These are phyloP conservation scores for Silybum marianum DNA, from an alignment of 129 eudicot species.

Conservation along the genomic window DNA sequence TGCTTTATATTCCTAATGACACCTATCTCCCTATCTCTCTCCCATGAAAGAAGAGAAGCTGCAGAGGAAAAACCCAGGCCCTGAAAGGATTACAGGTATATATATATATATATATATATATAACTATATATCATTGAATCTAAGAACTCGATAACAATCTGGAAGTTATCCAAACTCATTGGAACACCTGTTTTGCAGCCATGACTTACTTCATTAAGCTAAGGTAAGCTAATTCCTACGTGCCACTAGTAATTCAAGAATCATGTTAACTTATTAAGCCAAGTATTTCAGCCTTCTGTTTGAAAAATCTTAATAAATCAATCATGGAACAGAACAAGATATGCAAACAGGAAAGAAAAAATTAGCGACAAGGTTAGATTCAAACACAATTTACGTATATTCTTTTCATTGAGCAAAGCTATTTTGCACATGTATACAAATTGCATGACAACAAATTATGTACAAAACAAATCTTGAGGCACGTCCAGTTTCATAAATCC, in stretches of 20 bases:
- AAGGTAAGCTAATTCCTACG: slow-evolving; percentile 8
- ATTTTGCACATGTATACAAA: slow-evolving; percentile 45
- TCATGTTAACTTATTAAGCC: slow-evolving; percentile 6
- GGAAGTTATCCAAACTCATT: not conserved
- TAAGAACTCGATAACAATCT: not conserved
- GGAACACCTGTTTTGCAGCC: slow-evolving; percentile 20
- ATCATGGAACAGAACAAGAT: slow-evolving; percentile 14
- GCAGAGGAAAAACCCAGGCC: not conserved
- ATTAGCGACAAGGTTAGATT: slow-evolving; percentile 1
- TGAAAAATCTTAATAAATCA: not conserved
- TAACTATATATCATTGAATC: not conserved
- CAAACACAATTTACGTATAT: slow-evolving; percentile 17
- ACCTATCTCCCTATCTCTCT: not conserved
- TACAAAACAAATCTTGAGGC: slow-evolving; percentile 40
- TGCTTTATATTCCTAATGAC: not conserved
- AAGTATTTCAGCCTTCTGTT: not conserved
- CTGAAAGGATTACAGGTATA: not conserved
- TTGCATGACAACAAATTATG: slow-evolving; percentile 31
- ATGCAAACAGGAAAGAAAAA: not conserved
- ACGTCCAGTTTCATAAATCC: slow-evolving; percentile 29
- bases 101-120: too few species aligned
- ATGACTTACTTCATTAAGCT: slow-evolving; percentile 7
- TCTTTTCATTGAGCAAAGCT: slow-evolving; percentile 30
- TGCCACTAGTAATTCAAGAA: not conserved
- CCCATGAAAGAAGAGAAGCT: slow-evolving; percentile 17